Evolutionary conservation across 805 yeast species (phyloP).

Genomic region (Debaryomyces prosopidis): DNA sequence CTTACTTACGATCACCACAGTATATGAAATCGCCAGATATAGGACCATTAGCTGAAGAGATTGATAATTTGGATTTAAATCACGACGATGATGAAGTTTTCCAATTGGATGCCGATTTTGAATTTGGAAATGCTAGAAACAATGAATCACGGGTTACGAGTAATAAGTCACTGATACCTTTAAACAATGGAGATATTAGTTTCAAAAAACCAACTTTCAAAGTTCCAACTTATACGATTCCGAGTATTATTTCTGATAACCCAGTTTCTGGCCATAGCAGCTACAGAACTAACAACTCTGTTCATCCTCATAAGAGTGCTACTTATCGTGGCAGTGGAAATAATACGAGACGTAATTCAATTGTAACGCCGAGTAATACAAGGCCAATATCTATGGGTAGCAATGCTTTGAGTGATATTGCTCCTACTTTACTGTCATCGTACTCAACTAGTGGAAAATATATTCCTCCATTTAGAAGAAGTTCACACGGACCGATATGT

Average conservation of each 20-base stretch:
- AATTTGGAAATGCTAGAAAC: slow-evolving; percentile 5
- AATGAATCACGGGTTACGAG: background rate
- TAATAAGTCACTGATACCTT: background rate
- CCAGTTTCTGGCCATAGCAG: background rate
- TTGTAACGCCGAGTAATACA: background rate
- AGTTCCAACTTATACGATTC: slow-evolving; percentile 10
- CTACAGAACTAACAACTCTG: background rate
- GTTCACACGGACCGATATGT: slow-evolving; percentile 29
- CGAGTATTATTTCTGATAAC: slow-evolving; percentile 1
- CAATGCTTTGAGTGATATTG: slow-evolving; percentile 5
- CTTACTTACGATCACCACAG: slow-evolving; percentile 41
- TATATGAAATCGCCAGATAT: slow-evolving; percentile 32
- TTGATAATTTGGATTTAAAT: slow-evolving; percentile 31
- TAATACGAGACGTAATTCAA: slow-evolving; percentile 11
- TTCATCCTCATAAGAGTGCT: background rate
- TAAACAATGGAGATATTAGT: slow-evolving; percentile 6
- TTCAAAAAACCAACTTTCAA: slow-evolving; percentile 17
- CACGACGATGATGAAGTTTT: slow-evolving; percentile 40
- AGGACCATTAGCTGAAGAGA: slow-evolving; percentile 35
- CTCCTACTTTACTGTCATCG: slow-evolving; percentile 10
- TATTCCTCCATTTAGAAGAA: slow-evolving; percentile 71
- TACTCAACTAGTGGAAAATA: slow-evolving; percentile 51
- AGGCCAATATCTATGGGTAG: slow-evolving; percentile 6
- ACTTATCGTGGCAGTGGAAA: background rate
- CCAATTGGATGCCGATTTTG: slow-evolving; percentile 43